Conservation (phyloP, 73 alveolate species). For the Blepharisma stoltei region DNA sequence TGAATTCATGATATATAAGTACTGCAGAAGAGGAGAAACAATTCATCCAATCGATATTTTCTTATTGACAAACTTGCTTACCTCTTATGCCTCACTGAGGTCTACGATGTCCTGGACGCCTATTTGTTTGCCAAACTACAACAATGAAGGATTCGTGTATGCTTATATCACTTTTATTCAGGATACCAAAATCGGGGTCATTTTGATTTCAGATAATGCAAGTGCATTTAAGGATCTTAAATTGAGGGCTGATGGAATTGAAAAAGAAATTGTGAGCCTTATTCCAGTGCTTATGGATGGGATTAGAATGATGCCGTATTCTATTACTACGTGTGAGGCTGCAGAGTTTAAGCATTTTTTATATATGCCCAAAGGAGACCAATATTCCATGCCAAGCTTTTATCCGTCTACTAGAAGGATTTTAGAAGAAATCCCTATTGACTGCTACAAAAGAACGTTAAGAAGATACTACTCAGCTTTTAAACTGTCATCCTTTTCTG, state of each 20-base stretch:
- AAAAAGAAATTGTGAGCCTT: background rate
- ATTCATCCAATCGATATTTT: background rate
- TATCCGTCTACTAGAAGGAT: background rate
- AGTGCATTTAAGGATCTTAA: slow-evolving; percentile 13
- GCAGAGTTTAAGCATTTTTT: slow-evolving; percentile 17
- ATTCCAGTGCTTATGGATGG: background rate
- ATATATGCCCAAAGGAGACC: slow-evolving; percentile 3
- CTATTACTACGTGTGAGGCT: background rate
- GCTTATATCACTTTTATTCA: slow-evolving; percentile 15
- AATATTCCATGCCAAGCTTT: slow-evolving; percentile 2
- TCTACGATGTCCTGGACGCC: slow-evolving; percentile 23
- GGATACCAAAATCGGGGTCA: background rate
- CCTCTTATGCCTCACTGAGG: slow-evolving; percentile 17
- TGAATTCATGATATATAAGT: background rate
- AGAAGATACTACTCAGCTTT: background rate
- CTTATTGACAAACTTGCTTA: background rate
- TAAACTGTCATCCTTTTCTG: background rate
- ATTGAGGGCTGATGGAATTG: slow-evolving; percentile 2
- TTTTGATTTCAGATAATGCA: slow-evolving; percentile 6
- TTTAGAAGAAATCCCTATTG: background rate
- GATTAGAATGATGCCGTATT: slow-evolving; percentile 7
- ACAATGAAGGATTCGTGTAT: slow-evolving; percentile 22
- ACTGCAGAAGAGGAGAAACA: slow-evolving; percentile 12
- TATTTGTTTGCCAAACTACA: slow-evolving; percentile 5
- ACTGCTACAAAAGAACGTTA: background rate